Evolutionary conservation across 495 filamentous ascomycete species (phyloP).

Genomic region (Xylaria sp.): DNA sequence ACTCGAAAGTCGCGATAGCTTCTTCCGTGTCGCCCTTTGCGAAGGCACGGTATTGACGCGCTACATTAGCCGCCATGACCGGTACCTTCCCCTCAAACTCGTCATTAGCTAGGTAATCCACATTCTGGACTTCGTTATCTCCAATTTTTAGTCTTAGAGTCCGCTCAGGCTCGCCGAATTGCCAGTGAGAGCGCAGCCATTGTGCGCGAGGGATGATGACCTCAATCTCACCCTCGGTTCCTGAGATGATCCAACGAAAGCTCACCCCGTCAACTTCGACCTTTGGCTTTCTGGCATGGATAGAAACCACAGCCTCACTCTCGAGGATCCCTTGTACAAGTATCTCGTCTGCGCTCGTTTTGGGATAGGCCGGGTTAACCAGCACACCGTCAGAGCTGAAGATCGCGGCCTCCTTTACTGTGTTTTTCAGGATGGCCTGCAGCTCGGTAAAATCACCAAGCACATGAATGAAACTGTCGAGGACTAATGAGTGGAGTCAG

Average conservation of each 20-base stretch:
- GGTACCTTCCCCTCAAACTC: constrained; percentile 33
- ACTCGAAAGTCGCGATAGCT: constrained; percentile 28
- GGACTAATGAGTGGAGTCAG: constrained; percentile 29
- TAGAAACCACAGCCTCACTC: constrained; percentile 44
- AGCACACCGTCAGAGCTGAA: neutral
- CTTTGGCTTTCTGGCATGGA: constrained; percentile 44
- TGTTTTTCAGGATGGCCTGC: constrained; percentile 44
- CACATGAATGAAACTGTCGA: constrained; percentile 43
- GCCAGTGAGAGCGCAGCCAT: neutral
- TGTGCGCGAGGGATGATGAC: constrained; percentile 32
- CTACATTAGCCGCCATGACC: constrained; percentile 23
- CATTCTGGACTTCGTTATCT: neutral
- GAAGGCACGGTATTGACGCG: constrained; percentile 47
- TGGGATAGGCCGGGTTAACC: constrained; percentile 1
- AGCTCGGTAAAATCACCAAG: constrained; percentile 47
- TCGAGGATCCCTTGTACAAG: constrained; percentile 51
- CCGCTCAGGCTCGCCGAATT: neutral
- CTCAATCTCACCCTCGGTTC: constrained; percentile 54
- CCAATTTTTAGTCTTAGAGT: neutral
- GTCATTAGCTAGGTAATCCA: constrained; percentile 9
- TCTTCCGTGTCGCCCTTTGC: constrained; percentile 37
- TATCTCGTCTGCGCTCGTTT: constrained; percentile 47
- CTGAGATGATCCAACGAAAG: constrained; percentile 54
- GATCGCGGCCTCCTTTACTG: neutral
- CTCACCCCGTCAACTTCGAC: constrained; percentile 38